These are phyloP conservation scores for Breviolum minutum DNA, from an alignment of 73 alveolate species.

Conservation along the genomic window DNA sequence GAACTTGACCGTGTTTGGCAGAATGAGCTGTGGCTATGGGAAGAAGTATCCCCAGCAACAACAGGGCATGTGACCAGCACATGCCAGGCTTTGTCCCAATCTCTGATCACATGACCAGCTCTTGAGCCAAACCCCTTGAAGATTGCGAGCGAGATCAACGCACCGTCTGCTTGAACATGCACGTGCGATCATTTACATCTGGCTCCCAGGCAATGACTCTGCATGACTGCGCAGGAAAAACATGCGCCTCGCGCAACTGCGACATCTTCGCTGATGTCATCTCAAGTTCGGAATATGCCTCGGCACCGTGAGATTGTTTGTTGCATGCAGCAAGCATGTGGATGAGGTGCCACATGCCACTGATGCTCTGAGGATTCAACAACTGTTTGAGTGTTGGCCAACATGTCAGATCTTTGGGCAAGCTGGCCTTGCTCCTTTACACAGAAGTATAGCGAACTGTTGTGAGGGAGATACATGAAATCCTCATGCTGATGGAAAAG, in stretches of 20 bases:
- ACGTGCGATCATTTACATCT: too few relatives aligned
- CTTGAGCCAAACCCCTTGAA: constrained; percentile 43
- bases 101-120: constrained; percentile 53
- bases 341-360: too few relatives aligned
- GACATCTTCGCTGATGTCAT: constrained; percentile 33
- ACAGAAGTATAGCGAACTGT: not conserved
- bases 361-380: not conserved
- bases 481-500: too few relatives aligned
- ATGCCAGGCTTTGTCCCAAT: constrained; percentile 69
- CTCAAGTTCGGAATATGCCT: constrained; percentile 54
- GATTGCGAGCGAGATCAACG: too few relatives aligned
- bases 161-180: too few relatives aligned
- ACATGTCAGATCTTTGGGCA: constrained; percentile 57
- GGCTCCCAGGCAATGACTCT: not conserved
- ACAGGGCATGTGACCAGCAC: constrained; percentile 71
- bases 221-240: not conserved
- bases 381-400: constrained; percentile 28
- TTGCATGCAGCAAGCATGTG: too few relatives aligned
- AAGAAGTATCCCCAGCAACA: constrained; percentile 55
- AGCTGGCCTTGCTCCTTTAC: constrained; percentile 30
- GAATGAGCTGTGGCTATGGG: constrained; percentile 50
- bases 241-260: constrained; percentile 51
- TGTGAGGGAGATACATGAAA: too few relatives aligned
- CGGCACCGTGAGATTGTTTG: not conserved
- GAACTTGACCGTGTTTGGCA: constrained; percentile 76